Evolutionary conservation across 2,329 filamentous ascomycete species (phyloP).

Genomic region (Fusarium haematococcum): DNA sequence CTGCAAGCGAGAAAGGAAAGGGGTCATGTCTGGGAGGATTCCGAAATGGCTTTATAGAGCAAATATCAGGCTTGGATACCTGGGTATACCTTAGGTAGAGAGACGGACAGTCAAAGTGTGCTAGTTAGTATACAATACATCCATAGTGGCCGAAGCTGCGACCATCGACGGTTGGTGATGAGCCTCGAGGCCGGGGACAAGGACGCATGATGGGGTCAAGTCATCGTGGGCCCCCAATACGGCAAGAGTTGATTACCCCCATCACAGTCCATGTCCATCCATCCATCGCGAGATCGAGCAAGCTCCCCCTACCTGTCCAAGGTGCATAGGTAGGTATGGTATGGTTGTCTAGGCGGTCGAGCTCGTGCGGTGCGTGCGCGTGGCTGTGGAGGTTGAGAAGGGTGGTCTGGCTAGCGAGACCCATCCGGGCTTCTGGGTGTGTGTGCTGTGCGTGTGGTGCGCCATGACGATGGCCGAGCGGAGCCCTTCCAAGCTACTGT

Average conservation of each 20-base stretch:
- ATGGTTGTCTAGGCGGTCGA: neutral
- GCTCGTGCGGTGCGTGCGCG: constrained; percentile 11
- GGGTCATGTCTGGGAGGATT: neutral
- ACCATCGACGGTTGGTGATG: constrained; percentile 33
- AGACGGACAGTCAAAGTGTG: neutral
- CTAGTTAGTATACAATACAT: constrained; percentile 8
- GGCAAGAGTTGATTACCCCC: neutral
- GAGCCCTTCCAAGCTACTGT: neutral
- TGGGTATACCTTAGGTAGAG: neutral
- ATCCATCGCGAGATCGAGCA: neutral
- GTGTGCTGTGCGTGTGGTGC: neutral
- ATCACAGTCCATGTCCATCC: neutral
- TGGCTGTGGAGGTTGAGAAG: constrained; percentile 34
- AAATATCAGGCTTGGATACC: neutral
- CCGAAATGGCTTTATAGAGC: constrained; percentile 37
- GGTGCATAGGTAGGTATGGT: neutral
- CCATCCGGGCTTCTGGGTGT: neutral
- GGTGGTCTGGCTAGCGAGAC: constrained; percentile 12
- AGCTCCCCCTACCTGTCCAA: neutral
- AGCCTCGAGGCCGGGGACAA: constrained; percentile 31
- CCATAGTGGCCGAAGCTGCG: constrained; percentile 28
- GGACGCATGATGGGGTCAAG: constrained; percentile 33
- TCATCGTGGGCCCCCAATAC: constrained; percentile 17
- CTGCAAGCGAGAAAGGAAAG: neutral
- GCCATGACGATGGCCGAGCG: constrained; percentile 7